Percentiles rank a stretch among this genome's conserved stretches.
phyloP scores from a whole-genome alignment of 768 basidiomycete species.

The Collybia sordida region DNA sequence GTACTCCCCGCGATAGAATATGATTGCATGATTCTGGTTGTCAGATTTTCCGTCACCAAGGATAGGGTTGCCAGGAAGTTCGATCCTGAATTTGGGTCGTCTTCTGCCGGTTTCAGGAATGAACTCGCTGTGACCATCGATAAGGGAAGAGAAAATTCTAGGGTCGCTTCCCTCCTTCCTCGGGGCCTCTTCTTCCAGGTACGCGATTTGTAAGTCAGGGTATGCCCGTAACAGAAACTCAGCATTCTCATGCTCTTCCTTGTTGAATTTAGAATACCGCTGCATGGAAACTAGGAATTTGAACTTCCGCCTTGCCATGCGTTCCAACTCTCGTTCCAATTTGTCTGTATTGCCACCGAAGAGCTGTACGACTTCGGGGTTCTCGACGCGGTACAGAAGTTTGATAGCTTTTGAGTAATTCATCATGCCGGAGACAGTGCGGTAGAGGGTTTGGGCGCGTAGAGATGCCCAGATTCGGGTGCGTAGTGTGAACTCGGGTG shows the following conservation, averaged over 20 bases:
- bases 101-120: slow-evolving; percentile 84
- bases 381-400: slow-evolving; percentile 97
- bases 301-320: slow-evolving; percentile 98
- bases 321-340: slow-evolving; percentile 93
- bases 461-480: slow-evolving; percentile 99
- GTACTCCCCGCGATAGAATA: slow-evolving; percentile 99
- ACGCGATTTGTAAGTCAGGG: slow-evolving; percentile 97
- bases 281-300: slow-evolving; percentile 99
- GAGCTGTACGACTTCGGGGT: slow-evolving; percentile 96
- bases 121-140: slow-evolving; percentile 98
- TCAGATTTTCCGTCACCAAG: slow-evolving; percentile 99
- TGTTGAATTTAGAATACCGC: slow-evolving; percentile 98
- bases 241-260: slow-evolving; percentile 98
- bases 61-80: slow-evolving; percentile 98
- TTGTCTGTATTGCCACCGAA: slow-evolving; percentile 98
- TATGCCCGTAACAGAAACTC: slow-evolving; percentile 97
- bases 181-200: slow-evolving; percentile 93
- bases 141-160: slow-evolving; percentile 91
- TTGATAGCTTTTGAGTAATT: slow-evolving; percentile 99
- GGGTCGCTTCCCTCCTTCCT: slow-evolving; percentile 95
- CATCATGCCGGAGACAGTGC: slow-evolving; percentile 99
- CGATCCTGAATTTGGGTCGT: slow-evolving; percentile 96
- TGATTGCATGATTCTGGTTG: slow-evolving; percentile 99
- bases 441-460: slow-evolving; percentile 96
- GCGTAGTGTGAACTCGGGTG: slow-evolving; percentile 96